Evolutionary conservation across 225 moss, liverwort and hornwort species (phyloP).

Genomic region (Takakia lepidozioides): DNA sequence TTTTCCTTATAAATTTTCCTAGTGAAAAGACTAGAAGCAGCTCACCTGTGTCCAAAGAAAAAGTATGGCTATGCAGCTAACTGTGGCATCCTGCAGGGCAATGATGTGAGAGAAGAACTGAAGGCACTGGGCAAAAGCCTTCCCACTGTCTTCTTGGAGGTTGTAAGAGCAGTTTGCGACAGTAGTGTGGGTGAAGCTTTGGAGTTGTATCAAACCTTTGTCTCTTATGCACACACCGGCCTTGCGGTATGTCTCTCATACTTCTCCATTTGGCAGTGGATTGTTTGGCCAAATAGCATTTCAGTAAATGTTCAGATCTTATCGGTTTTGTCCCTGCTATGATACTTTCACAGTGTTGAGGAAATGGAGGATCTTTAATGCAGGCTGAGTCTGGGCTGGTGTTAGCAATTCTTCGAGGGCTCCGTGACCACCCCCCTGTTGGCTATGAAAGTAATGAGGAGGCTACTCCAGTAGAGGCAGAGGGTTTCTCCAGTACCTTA

Average conservation of each 20-base stretch:
- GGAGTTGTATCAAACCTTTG: conserved; percentile 67
- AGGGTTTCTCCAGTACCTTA: too few species aligned
- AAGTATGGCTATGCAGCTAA: conserved; percentile 2
- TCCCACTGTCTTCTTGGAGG: conserved; percentile 58
- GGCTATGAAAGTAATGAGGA: not conserved
- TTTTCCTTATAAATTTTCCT: too few species aligned
- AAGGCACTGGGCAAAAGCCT: conserved; percentile 60
- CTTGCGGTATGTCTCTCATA: conserved; percentile 44
- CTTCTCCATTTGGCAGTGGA: too few species aligned
- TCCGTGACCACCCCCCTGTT: conserved; percentile 59
- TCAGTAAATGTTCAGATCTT: too few species aligned
- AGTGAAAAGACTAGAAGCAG: too few species aligned
- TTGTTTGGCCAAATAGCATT: too few species aligned
- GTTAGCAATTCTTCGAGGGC: conserved; percentile 63
- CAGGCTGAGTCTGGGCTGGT: conserved; percentile 40
- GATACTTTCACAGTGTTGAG: too few species aligned
- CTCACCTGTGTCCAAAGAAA: too few species aligned
- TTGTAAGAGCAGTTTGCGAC: conserved; percentile 59
- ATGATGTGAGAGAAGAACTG: conserved; percentile 66
- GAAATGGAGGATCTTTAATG: too few species aligned
- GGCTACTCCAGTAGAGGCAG: not conserved
- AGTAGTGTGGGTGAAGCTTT: conserved; percentile 57
- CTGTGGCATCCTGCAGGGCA: conserved; percentile 38
- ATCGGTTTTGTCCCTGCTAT: too few species aligned
- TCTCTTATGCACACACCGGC: conserved; percentile 54